Evolutionary conservation across 2,329 filamentous ascomycete genomes (phyloP).

Genomic region (Fusarium ramigenum): DNA sequence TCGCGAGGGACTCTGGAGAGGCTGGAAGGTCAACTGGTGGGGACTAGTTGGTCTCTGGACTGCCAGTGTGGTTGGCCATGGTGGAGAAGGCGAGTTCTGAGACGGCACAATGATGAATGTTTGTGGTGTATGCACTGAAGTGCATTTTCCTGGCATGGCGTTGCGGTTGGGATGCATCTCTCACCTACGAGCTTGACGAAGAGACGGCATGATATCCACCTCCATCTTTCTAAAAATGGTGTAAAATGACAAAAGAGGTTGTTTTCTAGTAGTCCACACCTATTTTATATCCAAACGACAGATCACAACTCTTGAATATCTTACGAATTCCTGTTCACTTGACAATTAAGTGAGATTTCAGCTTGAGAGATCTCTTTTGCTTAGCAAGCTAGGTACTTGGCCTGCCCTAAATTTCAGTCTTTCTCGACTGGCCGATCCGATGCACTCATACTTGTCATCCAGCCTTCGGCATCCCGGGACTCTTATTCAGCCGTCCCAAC

Average conservation of each 20-base stretch:
- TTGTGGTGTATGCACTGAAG: constrained; percentile 33
- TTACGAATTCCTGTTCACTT: background rate
- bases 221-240: constrained; percentile 38
- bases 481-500: constrained; percentile 4
- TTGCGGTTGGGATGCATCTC: constrained; percentile 47
- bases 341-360: background rate
- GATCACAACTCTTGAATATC: constrained; percentile 29
- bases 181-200: constrained; percentile 53
- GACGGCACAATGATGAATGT: constrained; percentile 21
- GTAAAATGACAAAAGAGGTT: constrained; percentile 24
- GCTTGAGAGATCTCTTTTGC: background rate
- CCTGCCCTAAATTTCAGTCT: background rate
- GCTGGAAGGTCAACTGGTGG: constrained; percentile 83
- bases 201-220: constrained; percentile 54
- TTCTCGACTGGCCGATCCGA: background rate
- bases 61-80: constrained; percentile 69
- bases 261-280: constrained; percentile 39
- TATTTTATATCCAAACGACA: constrained; percentile 24
- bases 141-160: constrained; percentile 48
- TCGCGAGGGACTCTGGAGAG: constrained; percentile 73
- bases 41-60: constrained; percentile 79
- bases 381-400: background rate
- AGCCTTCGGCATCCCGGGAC: constrained; percentile 19
- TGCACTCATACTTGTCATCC: background rate
- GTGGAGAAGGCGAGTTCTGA: constrained; percentile 69